These are phyloP conservation scores for Erodium chrysanthum DNA, from an alignment of 441 rosid species.

Conservation along the genomic window DNA sequence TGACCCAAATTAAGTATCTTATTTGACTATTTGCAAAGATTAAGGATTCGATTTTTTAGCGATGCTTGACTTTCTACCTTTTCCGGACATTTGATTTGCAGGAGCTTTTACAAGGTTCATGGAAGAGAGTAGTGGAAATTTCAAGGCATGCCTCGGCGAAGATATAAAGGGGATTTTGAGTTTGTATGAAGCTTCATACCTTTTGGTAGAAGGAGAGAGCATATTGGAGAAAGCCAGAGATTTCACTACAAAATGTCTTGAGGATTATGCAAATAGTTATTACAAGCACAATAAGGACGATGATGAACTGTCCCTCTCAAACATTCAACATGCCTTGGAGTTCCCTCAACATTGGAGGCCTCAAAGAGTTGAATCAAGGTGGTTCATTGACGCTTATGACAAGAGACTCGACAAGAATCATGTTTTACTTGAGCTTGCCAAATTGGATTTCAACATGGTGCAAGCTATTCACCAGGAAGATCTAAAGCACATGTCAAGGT, in stretches of 20 bases:
- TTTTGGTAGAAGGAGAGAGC: too few species aligned
- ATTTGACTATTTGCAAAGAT: too few species aligned
- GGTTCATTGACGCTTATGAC: neutral
- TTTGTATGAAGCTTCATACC: too few species aligned
- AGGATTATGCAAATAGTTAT: neutral
- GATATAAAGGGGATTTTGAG: too few species aligned
- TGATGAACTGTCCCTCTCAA: neutral
- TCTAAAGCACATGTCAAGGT: conserved; percentile 25
- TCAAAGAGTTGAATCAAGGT: neutral
- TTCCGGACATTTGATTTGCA: too few species aligned
- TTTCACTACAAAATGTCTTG: neutral
- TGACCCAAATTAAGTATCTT: too few species aligned
- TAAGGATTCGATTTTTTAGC: too few species aligned
- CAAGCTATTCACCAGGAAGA: conserved; percentile 26
- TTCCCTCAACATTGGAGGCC: too few species aligned
- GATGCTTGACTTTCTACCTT: too few species aligned
- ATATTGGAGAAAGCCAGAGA: neutral
- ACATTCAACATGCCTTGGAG: neutral
- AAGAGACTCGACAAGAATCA: conserved; percentile 14
- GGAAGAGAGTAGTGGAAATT: too few species aligned
- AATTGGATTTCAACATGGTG: conserved; percentile 6
- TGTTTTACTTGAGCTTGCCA: conserved; percentile 24
- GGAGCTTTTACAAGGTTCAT: too few species aligned
- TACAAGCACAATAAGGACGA: neutral
- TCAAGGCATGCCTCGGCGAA: too few species aligned